Conservation (phyloP, 2,329 filamentous ascomycete genomes). For the Cercospora sojina region DNA sequence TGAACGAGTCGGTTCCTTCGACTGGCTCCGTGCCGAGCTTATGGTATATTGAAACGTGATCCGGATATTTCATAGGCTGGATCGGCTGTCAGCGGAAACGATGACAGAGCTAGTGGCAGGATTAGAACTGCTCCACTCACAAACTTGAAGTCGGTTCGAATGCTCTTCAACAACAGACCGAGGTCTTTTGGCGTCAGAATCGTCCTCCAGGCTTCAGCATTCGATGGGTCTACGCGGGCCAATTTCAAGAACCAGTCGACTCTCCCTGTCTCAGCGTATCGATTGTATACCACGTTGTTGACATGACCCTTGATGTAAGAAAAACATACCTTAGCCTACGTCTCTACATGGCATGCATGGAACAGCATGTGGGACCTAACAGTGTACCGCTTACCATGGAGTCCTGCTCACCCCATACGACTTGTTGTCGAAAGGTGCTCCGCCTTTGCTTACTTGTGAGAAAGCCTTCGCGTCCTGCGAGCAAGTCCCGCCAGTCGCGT, state of each 20-base stretch:
- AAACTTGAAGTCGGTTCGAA: slow-evolving; percentile 84
- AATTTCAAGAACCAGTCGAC: slow-evolving; percentile 76
- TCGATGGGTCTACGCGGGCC: slow-evolving; percentile 60
- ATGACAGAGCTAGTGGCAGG: not conserved
- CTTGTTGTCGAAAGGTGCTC: slow-evolving; percentile 64
- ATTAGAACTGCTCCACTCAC: slow-evolving; percentile 51
- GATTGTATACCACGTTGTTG: slow-evolving; percentile 81
- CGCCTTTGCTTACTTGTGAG: slow-evolving; percentile 62
- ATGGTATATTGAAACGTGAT: slow-evolving; percentile 80
- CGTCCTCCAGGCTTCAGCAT: slow-evolving; percentile 65
- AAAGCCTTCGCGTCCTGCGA: slow-evolving; percentile 74
- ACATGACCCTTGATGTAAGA: slow-evolving; percentile 60
- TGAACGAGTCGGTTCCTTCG: slow-evolving; percentile 54
- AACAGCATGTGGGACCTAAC: not conserved
- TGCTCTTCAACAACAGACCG: slow-evolving; percentile 76
- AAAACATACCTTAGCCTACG: slow-evolving; percentile 20
- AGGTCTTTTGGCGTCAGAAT: slow-evolving; percentile 65
- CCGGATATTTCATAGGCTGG: slow-evolving; percentile 79
- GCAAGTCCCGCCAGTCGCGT: slow-evolving; percentile 67
- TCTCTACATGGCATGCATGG: not conserved
- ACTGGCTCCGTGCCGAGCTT: slow-evolving; percentile 62
- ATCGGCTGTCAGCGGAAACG: slow-evolving; percentile 15
- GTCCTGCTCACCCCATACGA: slow-evolving; percentile 83
- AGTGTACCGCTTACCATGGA: slow-evolving; percentile 46
- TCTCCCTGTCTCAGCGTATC: slow-evolving; percentile 78